Conservation (phyloP, 2,329 filamentous ascomycete genomes). For the Nannizziopsis arthrosporioides region DNA sequence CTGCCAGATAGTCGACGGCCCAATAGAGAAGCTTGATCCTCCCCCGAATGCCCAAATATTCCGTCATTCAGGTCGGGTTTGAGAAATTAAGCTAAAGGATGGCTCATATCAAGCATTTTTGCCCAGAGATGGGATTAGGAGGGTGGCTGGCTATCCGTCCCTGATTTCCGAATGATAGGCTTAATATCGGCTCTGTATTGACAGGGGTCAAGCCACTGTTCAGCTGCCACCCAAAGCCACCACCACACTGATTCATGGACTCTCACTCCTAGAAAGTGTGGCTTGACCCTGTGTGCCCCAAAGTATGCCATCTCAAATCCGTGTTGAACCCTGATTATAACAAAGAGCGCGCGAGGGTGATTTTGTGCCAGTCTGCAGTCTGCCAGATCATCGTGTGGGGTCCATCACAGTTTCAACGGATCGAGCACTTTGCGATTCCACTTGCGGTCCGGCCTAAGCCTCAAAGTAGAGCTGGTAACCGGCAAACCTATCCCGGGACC, state of each 20-base stretch:
- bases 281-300: too few relatives aligned
- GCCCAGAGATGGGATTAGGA: constrained; percentile 3
- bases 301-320: too few relatives aligned
- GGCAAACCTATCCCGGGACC: constrained; percentile 1
- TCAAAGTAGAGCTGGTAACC: not conserved
- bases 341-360: not conserved
- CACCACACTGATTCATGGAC: too few relatives aligned
- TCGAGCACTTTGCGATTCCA: not conserved
- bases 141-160: not conserved
- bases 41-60: not conserved
- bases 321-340: not conserved
- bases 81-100: not conserved
- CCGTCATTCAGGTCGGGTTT: not conserved
- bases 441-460: not conserved
- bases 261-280: too few relatives aligned
- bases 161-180: not conserved
- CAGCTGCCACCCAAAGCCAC: too few relatives aligned
- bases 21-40: constrained; percentile 1
- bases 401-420: not conserved
- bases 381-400: constrained; percentile 10
- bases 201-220: constrained; percentile 5
- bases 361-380: not conserved
- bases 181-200: not conserved
- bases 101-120: constrained; percentile 9
- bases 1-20: not conserved